Percentiles rank a stretch among this genome's conserved stretches.
Evolutionary conservation across 2,329 filamentous ascomycete species (phyloP).

Genomic region (Teratosphaeriaceae sp.): DNA sequence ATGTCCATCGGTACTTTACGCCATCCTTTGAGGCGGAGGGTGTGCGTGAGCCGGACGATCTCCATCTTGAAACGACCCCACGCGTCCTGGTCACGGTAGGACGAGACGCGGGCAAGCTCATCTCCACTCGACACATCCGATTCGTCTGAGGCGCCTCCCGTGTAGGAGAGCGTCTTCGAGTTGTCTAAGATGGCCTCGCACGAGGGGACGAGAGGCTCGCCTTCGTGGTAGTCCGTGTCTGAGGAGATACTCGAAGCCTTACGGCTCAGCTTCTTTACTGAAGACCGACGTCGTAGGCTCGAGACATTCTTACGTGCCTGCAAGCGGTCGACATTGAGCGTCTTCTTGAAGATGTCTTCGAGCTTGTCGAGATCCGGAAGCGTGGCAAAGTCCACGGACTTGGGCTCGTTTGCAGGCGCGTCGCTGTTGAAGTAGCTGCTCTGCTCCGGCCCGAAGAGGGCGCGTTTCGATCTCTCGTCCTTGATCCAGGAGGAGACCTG

Average conservation of each 20-base stretch:
- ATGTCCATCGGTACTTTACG: conserved; percentile 68
- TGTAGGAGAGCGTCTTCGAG: conserved; percentile 76
- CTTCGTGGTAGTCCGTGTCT: conserved; percentile 78
- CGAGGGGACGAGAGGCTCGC: conserved; percentile 73
- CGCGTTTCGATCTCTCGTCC: conserved; percentile 53
- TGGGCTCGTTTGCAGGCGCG: conserved; percentile 5
- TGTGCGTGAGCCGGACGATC: conserved; percentile 83
- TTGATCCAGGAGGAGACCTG: conserved; percentile 82
- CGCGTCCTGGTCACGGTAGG: conserved; percentile 44
- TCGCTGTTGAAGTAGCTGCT: conserved; percentile 6
- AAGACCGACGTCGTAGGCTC: conserved; percentile 17
- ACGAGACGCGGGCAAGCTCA: conserved; percentile 20
- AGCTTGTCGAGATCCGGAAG: conserved; percentile 64
- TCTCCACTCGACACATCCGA: conserved; percentile 42
- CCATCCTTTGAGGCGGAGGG: conserved; percentile 86
- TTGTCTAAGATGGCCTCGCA: conserved; percentile 86
- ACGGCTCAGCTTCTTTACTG: conserved; percentile 25
- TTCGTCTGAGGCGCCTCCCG: conserved; percentile 45
- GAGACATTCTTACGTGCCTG: conserved; percentile 12
- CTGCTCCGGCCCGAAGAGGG: neutral
- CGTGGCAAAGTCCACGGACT: neutral
- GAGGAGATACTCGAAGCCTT: conserved; percentile 54
- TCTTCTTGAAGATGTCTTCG: conserved; percentile 70
- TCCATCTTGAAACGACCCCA: conserved; percentile 90
- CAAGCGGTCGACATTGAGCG: conserved; percentile 28